Conservation (phyloP, 2,329 filamentous ascomycete species). For the Cytospora mali region DNA sequence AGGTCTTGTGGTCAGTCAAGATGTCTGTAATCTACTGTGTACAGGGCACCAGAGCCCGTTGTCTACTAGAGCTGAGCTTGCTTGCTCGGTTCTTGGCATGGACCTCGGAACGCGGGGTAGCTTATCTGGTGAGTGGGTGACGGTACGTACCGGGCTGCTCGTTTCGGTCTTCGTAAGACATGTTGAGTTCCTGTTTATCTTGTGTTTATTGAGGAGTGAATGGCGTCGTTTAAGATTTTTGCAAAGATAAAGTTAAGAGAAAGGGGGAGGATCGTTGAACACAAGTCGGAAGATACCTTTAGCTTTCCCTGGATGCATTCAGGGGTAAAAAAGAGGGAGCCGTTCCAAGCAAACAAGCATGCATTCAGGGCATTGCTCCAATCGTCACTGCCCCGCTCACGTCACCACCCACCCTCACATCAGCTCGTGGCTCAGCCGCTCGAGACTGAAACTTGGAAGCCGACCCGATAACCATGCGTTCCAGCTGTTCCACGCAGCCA, state of each 20-base stretch:
- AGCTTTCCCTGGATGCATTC: background rate
- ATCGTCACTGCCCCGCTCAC: slow-evolving; percentile 3
- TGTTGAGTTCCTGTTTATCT: background rate
- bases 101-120: slow-evolving; percentile 24
- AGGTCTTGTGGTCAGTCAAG: background rate
- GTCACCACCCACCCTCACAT: background rate
- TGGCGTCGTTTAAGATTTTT: background rate
- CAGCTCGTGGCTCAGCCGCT: background rate
- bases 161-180: slow-evolving; percentile 21
- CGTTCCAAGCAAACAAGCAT: background rate
- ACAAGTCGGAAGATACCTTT: background rate
- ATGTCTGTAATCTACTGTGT: too few relatives aligned
- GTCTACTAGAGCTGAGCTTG: too few relatives aligned
- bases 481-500: too few relatives aligned
- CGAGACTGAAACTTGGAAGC: slow-evolving; percentile 5
- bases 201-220: background rate
- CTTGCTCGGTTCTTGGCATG: slow-evolving; percentile 13
- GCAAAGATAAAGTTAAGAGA: background rate
- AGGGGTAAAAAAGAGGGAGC: background rate
- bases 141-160: slow-evolving; percentile 30
- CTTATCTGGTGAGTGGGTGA: slow-evolving; percentile 2
- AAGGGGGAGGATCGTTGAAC: background rate
- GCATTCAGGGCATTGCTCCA: too few relatives aligned
- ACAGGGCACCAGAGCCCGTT: too few relatives aligned
- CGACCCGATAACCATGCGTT: too few relatives aligned